Conservation (phyloP, 495 filamentous ascomycete genomes). For the Cudoniella acicularis region DNA sequence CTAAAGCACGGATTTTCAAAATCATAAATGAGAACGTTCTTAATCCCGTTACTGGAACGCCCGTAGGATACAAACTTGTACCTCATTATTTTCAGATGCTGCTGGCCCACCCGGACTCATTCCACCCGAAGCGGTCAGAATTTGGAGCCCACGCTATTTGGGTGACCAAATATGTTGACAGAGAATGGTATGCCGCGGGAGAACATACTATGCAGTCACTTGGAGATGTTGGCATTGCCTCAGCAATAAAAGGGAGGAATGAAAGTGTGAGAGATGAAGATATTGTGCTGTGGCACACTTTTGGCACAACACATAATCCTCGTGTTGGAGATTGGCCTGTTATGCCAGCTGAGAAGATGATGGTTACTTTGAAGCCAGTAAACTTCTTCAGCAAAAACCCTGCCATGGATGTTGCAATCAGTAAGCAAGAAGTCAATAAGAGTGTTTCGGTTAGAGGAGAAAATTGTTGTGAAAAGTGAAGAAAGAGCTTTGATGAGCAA, state of each 20-base stretch:
- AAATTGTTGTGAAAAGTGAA: not conserved
- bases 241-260: slow-evolving; percentile 47
- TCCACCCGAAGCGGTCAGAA: slow-evolving; percentile 32
- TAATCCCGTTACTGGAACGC: slow-evolving; percentile 59
- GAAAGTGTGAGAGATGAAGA: slow-evolving; percentile 39
- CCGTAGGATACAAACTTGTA: slow-evolving; percentile 36
- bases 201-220: slow-evolving; percentile 39
- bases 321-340: slow-evolving; percentile 61
- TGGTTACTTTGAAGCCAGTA: slow-evolving; percentile 16
- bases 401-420: slow-evolving; percentile 18
- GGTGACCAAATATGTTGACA: slow-evolving; percentile 33
- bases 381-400: slow-evolving; percentile 25
- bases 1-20: slow-evolving; percentile 66
- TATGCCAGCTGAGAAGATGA: slow-evolving; percentile 49
- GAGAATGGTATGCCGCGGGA: slow-evolving; percentile 35
- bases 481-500: not conserved
- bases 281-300: slow-evolving; percentile 58
- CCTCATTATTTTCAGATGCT: slow-evolving; percentile 52
- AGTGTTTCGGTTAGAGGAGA: not conserved
- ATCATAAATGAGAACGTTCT: slow-evolving; percentile 62
- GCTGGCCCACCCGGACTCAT: slow-evolving; percentile 29
- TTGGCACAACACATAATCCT: slow-evolving; percentile 58
- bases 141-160: slow-evolving; percentile 34
- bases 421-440: slow-evolving; percentile 20
- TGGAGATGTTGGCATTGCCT: slow-evolving; percentile 37